A percentile compares a stretch with the other conserved stretches of the same genome.
Conservation (phyloP, 1,284 basidiomycete genomes). For the Pascua sp. region DNA sequence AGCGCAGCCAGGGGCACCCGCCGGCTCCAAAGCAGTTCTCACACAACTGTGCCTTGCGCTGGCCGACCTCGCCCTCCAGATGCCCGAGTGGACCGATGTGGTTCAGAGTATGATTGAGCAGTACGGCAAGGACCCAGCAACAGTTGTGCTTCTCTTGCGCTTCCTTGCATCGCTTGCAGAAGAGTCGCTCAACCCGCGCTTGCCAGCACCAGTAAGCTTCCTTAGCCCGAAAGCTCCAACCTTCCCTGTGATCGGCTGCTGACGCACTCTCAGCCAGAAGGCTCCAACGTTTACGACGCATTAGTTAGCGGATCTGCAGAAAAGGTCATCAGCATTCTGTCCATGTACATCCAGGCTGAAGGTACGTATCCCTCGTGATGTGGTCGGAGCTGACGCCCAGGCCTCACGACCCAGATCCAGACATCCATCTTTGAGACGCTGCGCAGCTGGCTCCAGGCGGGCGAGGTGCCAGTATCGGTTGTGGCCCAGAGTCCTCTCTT, state of each 20-base stretch:
- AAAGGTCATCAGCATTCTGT: conserved; percentile 71
- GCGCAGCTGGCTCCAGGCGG: conserved; percentile 81
- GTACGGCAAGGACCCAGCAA: conserved; percentile 78
- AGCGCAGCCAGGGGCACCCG: conserved; percentile 54
- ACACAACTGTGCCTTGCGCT: conserved; percentile 87
- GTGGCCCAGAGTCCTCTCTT: conserved; percentile 81
- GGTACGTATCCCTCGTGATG: conserved; percentile 58
- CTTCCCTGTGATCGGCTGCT: background rate
- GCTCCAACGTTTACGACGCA: conserved; percentile 27
- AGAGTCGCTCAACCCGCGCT: conserved; percentile 79
- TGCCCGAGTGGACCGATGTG: conserved; percentile 77
- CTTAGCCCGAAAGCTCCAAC: no score
- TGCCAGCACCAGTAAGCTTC: conserved; percentile 73
- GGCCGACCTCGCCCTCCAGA: conserved; percentile 85
- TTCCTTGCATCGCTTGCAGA: conserved; percentile 91
- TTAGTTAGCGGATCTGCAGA: conserved; percentile 71
- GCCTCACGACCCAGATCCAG: conserved; percentile 79
- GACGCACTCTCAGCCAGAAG: conserved; percentile 17
- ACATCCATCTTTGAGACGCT: conserved; percentile 81
- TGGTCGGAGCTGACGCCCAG: conserved; percentile 51
- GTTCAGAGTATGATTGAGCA: conserved; percentile 78
- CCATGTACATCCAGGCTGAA: conserved; percentile 83
- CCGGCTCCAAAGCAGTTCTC: conserved; percentile 79
- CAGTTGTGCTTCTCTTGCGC: conserved; percentile 78
- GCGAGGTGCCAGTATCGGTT: conserved; percentile 68